Evolutionary conservation across 352 stramenopile species (phyloP), one percentile per base, ranked within the genome.

Genomic region (Pythium utonaiense): DNA sequence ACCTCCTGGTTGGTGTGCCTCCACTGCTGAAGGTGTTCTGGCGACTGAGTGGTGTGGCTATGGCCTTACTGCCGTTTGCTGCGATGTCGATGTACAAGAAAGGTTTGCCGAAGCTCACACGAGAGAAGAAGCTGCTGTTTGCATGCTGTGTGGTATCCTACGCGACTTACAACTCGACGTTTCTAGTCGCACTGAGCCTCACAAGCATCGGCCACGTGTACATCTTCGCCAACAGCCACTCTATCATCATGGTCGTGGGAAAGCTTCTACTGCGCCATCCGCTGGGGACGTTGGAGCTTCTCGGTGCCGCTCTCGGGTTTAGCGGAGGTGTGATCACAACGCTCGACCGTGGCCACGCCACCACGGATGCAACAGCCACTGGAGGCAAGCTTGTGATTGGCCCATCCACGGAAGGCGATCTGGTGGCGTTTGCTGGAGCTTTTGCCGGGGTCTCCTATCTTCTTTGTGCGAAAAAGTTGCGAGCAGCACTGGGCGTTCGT

Each of bases 211-310:
- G 75, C 8, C 75, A 83, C 56, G 74, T 70, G 19, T 85, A 85
- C 58, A 82, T 86, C 33, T 85, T 88, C 30, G 66, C 53, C 57
- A 85, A 82, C 49, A 74, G 73, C 40, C 75, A 85, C 58, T 85
- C 75, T 61, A 51, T 88, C 54, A 59, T 88, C 28, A 57, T 85
- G 33, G 75, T 88, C 28, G 45, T 70, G 6, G 62, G 69, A n/a
- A 87, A 87, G 60, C 55, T 78, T 12, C 30, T 80, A 40, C 42
- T 79, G 8, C 33, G 74, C 1, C 63, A 83, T 40, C 67, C 66
- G 3, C 58, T 83, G 6, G 62, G 53, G 0, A 16, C 51, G 10
- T 40, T 80, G 22, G 75, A 88, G 54, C 44, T 82, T 16, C 19
- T 80, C 1, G 78, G 78, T 2, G 74, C 74, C 0, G 33, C 62